phyloP scores from a whole-genome alignment of 305 asterid species.

The Ajuga reptans region DNA sequence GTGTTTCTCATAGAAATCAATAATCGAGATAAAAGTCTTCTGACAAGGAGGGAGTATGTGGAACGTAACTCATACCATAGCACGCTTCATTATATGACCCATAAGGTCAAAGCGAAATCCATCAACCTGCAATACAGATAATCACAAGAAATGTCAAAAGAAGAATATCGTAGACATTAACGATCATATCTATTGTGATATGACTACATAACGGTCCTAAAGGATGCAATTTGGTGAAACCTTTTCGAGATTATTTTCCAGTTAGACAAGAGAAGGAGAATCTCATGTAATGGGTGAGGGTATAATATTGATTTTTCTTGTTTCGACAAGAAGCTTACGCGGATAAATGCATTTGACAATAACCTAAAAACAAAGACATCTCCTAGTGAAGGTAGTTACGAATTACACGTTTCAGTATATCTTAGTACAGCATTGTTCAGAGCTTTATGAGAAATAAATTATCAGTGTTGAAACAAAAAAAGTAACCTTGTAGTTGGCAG shows the following conservation, averaged over 20 bases:
- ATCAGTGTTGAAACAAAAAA: constrained; percentile 12
- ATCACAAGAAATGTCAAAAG: constrained; percentile 4
- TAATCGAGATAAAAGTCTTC: neutral
- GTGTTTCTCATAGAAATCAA: neutral
- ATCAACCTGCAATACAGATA: constrained; percentile 64
- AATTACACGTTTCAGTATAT: neutral
- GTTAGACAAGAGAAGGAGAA: neutral
- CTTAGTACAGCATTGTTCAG: neutral
- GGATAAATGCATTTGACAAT: neutral
- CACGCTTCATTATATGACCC: constrained; percentile 91
- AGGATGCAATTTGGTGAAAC: neutral
- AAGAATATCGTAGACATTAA: constrained; percentile 1
- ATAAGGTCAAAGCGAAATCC: constrained; percentile 97
- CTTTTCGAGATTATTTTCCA: neutral
- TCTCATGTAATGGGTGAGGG: neutral
- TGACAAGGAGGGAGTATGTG: neutral
- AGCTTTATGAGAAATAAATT: neutral
- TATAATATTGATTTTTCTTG: neutral
- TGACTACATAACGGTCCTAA: neutral
- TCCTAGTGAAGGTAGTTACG: neutral
- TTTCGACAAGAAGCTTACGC: too few relatives aligned
- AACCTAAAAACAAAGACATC: neutral
- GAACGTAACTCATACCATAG: constrained; percentile 62
- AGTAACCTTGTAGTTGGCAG: constrained; percentile 68
- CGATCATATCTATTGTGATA: neutral